A percentile compares a stretch with the other conserved stretches of the same genome.
Conservation (phyloP, 345 rosid genomes). For the Linum trigynum region DNA sequence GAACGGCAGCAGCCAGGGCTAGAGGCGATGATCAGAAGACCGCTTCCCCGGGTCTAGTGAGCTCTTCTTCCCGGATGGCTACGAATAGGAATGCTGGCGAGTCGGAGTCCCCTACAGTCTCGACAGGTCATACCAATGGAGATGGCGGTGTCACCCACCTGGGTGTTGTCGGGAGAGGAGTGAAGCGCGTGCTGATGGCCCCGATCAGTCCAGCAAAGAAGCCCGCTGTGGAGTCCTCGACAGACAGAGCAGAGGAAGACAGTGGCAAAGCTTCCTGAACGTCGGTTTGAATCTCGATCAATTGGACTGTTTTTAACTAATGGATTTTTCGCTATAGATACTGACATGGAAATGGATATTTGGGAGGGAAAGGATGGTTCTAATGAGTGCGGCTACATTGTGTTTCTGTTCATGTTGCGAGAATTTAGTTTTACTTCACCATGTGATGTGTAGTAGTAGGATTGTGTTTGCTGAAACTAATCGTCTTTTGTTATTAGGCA, state of each 20-base stretch:
- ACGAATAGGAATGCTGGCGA: constrained; percentile 31
- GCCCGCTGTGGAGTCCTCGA: constrained; percentile 30
- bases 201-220: constrained; percentile 46
- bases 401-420: neutral
- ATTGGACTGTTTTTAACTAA: neutral
- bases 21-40: constrained; percentile 26
- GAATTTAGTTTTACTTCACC: neutral
- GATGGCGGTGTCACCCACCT: constrained; percentile 60
- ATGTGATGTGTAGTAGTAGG: neutral
- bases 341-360: constrained; percentile 9
- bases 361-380: no score
- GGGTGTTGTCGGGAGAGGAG: constrained; percentile 93
- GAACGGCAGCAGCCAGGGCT: constrained; percentile 44
- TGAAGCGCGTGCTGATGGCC: constrained; percentile 60
- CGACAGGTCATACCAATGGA: constrained; percentile 70
- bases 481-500: no score
- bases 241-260: constrained; percentile 26
- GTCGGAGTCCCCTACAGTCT: constrained; percentile 56
- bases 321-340: constrained; percentile 9
- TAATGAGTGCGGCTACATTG: no score
- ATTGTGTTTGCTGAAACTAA: no score
- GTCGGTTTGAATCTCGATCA: neutral
- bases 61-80: constrained; percentile 65
- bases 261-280: constrained; percentile 33
- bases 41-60: constrained; percentile 29